phyloP scores from a whole-genome alignment of 192 early-diverging fungal species.

The Cetraspora pellucida region DNA sequence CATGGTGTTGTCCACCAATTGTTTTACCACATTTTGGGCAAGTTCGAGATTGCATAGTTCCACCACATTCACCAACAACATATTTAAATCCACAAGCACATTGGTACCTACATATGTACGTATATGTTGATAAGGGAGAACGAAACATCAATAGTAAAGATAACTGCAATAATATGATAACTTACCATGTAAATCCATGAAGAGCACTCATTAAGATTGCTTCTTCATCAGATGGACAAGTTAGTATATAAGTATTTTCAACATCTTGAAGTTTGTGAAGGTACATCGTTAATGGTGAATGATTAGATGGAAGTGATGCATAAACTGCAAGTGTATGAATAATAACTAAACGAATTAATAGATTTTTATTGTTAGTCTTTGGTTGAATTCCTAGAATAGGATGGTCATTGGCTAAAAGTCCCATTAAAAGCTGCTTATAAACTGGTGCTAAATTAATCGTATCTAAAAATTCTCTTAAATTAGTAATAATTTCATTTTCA shows the following conservation, averaged over 20 bases:
- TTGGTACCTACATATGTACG: neutral
- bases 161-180: too few relatives aligned
- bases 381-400: neutral
- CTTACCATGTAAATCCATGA: neutral
- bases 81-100: constrained; percentile 7
- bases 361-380: neutral
- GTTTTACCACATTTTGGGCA: constrained; percentile 15
- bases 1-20: neutral
- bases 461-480: too few relatives aligned
- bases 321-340: constrained; percentile 22
- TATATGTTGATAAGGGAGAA: too few relatives aligned
- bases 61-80: neutral
- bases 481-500: too few relatives aligned
- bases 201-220: neutral
- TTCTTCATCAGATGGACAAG: constrained; percentile 23
- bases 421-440: too few relatives aligned
- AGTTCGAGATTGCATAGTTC: neutral
- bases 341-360: constrained; percentile 29
- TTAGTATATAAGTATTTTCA: constrained; percentile 2
- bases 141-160: too few relatives aligned
- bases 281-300: constrained; percentile 15
- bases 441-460: too few relatives aligned
- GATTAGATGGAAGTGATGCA: neutral
- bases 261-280: constrained; percentile 9
- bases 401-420: neutral